Evolutionary conservation across 2,329 filamentous ascomycete genomes (phyloP).

Genomic region (Xylaria sp.): DNA sequence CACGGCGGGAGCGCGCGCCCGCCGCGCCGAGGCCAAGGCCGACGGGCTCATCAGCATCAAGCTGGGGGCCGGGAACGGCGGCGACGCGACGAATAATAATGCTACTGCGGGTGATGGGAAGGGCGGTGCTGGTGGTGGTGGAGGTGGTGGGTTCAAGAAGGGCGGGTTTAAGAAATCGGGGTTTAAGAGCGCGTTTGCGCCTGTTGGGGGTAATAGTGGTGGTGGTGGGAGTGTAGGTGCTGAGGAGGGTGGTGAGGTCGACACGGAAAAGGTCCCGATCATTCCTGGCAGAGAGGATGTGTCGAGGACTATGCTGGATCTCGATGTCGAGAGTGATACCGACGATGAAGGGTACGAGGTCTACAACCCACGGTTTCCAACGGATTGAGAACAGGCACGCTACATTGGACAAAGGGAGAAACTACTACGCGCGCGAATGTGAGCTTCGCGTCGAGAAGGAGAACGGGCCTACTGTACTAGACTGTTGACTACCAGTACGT

Average conservation of each 20-base stretch:
- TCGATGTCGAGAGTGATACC: constrained; percentile 67
- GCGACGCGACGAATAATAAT: constrained; percentile 41
- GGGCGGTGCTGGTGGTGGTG: constrained; percentile 17
- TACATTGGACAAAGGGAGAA: not conserved
- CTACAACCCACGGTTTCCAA: constrained; percentile 71
- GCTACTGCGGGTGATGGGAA: constrained; percentile 48
- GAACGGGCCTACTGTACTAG: not conserved
- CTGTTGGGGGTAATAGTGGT: constrained; percentile 59
- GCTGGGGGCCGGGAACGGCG: constrained; percentile 52
- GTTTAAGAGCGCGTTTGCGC: constrained; percentile 80
- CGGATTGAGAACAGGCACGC: constrained; percentile 59
- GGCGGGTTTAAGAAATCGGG: constrained; percentile 84
- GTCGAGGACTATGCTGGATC: constrained; percentile 40
- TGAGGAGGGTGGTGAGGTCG: constrained; percentile 56
- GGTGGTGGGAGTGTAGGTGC: constrained; percentile 55
- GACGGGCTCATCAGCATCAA: constrained; percentile 77
- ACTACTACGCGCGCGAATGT: not conserved
- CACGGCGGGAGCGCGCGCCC: constrained; percentile 70
- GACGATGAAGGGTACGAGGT: constrained; percentile 78
- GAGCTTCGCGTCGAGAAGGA: constrained; percentile 6
- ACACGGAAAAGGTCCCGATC: constrained; percentile 49
- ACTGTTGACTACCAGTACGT: not conserved
- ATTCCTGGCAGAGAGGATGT: constrained; percentile 42
- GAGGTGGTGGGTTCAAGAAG: constrained; percentile 69
- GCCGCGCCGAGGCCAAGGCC: constrained; percentile 77